These are phyloP conservation scores for Cinnamomum chago DNA, from an alignment of 164 flowering plant species.

Conservation along the genomic window DNA sequence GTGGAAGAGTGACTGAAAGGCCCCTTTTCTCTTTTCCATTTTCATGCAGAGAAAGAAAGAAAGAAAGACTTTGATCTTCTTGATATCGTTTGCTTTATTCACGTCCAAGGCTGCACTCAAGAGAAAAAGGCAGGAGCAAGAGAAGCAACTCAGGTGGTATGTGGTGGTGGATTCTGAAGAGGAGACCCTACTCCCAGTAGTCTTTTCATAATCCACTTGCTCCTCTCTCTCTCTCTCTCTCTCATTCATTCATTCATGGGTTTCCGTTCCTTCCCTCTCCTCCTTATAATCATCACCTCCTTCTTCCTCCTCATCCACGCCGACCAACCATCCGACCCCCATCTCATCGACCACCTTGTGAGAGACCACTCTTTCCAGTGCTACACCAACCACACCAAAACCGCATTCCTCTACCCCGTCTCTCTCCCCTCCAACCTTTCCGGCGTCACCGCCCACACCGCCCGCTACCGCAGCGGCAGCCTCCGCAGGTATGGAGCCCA, in stretches of 20 bases:
- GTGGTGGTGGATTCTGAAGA: background rate
- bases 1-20: no score
- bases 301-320: constrained; percentile 1
- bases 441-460: constrained; percentile 46
- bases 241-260: background rate
- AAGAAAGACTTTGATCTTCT: no score
- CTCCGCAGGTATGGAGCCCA: constrained; percentile 67
- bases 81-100: no score
- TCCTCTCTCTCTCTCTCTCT: background rate
- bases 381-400: constrained; percentile 29
- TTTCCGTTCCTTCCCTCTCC: background rate
- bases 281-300: background rate
- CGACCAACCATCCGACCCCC: constrained; percentile 17
- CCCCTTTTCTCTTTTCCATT: no score
- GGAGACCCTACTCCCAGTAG: background rate
- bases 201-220: background rate
- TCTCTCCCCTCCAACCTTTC: constrained; percentile 58
- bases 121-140: no score
- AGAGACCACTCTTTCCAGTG: constrained; percentile 60
- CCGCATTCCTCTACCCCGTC: constrained; percentile 47
- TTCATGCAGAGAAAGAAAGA: no score
- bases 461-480: constrained; percentile 76
- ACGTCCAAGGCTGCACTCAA: no score
- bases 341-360: constrained; percentile 54
- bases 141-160: no score